Conservation (phyloP, 257 asterid genomes). For the Catharanthus roseus region DNA sequence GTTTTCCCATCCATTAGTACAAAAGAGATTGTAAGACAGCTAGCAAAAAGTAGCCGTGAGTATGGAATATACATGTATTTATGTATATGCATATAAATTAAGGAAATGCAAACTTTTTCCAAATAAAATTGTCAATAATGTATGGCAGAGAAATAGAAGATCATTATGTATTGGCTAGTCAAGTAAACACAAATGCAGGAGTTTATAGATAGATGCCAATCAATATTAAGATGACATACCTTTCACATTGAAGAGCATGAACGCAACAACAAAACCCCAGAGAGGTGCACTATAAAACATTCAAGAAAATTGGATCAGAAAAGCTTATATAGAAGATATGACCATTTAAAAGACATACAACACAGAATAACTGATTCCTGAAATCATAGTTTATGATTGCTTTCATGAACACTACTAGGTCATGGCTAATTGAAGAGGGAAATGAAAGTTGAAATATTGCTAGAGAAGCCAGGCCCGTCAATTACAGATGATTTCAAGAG, state of each 20-base stretch:
- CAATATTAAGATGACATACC: constrained; percentile 33
- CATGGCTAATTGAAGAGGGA: not conserved
- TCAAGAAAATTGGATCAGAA: constrained; percentile 22
- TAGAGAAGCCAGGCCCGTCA: not conserved
- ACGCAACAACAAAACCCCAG: constrained; percentile 97
- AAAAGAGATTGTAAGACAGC: not conserved
- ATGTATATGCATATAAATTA: too few species aligned
- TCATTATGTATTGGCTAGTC: not conserved
- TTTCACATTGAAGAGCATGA: constrained; percentile 86
- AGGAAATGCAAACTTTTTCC: too few species aligned
- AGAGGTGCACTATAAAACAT: constrained; percentile 70
- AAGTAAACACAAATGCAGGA: not conserved
- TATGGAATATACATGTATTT: not conserved
- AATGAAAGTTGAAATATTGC: not conserved
- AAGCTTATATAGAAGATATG: not conserved
- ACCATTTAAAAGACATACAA: not conserved
- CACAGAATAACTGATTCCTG: not conserved
- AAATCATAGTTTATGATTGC: not conserved
- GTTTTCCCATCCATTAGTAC: not conserved
- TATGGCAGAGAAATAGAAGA: not conserved
- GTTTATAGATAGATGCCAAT: constrained; percentile 7
- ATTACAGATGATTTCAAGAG: not conserved
- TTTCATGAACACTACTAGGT: not conserved
- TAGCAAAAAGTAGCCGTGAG: not conserved
- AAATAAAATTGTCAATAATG: not conserved